These are phyloP conservation scores for Zasmidium citrigriseum DNA, from an alignment of 2,329 filamentous ascomycete genomes.

Conservation along the genomic window DNA sequence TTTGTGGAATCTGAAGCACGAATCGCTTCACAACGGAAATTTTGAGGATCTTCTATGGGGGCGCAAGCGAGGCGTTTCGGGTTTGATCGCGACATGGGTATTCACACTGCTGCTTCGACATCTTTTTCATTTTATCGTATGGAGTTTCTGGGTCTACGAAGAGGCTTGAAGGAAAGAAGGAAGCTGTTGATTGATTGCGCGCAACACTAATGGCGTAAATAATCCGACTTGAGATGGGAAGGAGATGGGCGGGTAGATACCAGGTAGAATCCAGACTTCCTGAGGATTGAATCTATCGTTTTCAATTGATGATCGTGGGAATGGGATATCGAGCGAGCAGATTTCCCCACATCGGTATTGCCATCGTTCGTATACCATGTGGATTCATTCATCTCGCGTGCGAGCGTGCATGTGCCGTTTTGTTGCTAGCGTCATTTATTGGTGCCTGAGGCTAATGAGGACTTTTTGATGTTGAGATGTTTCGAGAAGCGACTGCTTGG, in stretches of 20 bases:
- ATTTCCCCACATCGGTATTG: no score
- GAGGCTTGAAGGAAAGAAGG: neutral
- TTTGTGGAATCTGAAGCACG: no score
- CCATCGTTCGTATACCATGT: no score
- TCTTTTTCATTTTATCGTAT: neutral
- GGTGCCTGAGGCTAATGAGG: no score
- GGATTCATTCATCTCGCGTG: no score
- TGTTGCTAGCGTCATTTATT: no score
- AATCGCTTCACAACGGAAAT: neutral
- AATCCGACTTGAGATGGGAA: neutral
- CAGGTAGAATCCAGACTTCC: neutral
- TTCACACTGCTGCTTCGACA: neutral
- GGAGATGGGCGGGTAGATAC: neutral
- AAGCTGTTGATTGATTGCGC: neutral
- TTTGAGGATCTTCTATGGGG: neutral
- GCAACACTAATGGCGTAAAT: neutral
- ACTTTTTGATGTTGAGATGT: no score
- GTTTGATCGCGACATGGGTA: neutral
- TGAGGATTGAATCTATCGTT: no score
- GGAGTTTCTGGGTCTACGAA: neutral
- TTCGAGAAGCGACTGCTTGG: no score
- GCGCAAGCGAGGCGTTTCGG: constrained; percentile 3
- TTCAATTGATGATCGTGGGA: no score
- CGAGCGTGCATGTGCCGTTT: no score
- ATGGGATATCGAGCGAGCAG: no score